Conservation (phyloP, 2,329 filamentous ascomycete species). For the Huntiella savannae region DNA sequence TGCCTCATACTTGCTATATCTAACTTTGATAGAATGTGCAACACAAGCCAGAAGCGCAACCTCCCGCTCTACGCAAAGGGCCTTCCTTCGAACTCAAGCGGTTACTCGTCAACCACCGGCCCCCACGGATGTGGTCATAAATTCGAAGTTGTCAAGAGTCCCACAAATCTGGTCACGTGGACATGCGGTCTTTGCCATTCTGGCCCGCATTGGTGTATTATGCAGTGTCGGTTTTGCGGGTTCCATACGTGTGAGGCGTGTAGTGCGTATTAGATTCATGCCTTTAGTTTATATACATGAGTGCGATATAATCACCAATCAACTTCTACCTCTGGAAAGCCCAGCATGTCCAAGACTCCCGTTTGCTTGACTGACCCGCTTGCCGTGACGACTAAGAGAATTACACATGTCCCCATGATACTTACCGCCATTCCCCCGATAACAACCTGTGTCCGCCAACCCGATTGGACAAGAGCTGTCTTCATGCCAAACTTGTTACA, state of each 20-base stretch:
- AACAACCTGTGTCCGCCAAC: conserved; percentile 73
- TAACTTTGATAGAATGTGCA: background rate
- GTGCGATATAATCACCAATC: background rate
- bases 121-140: conserved; percentile 34
- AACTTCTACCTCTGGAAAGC: background rate
- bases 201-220: conserved; percentile 49
- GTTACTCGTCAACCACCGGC: conserved; percentile 3
- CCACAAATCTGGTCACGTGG: conserved; percentile 47
- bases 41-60: background rate
- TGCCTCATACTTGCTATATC: too few relatives aligned
- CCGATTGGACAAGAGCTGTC: conserved; percentile 73
- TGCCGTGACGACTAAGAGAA: conserved; percentile 29
- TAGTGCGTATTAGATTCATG: conserved; percentile 5
- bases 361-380: background rate
- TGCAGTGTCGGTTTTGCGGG: conserved; percentile 50
- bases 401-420: conserved; percentile 46
- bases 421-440: conserved; percentile 40
- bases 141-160: conserved; percentile 48
- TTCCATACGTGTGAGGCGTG: conserved; percentile 44
- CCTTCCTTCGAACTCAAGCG: background rate
- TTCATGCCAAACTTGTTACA: conserved; percentile 64
- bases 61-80: background rate
- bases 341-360: background rate
- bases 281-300: background rate
- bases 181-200: conserved; percentile 44